Base-by-base conservation (phyloP, 1,284 basidiomycete species). In the Ustilago xerochloae region DNA sequence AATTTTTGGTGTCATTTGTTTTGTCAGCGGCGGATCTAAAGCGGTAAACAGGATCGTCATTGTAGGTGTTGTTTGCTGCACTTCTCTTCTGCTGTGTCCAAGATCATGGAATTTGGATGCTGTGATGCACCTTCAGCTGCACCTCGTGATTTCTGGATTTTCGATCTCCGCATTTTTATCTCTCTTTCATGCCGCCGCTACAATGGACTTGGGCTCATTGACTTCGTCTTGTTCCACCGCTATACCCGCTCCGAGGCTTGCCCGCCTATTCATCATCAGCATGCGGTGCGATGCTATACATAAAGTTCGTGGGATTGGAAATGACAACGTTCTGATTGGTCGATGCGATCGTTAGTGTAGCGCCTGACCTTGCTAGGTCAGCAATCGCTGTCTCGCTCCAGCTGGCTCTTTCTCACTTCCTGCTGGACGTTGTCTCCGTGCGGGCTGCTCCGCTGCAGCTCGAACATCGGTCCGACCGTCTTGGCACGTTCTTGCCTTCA, bases 321-420 rank as follows among this genome's bases (percentile, higher is more conserved):
- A 68, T 68, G 55, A 47, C 54, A n/a, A 22, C 50, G 12, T 43
- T 54, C 51, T 68, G 65, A 68, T 68, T 68, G 59, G 65, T 55
- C 33, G 30, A n/a, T 28, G 5, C 15, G 16, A 13, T 20, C 24
- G 2, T 18, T n/a, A n/a, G 7, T 26, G n/a, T 20, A 20, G 6
- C 48, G 5, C 4, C 2, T n/a, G 5, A 22, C 22, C 18, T 29
- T 41, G 35, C 22, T 46, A 24, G 30, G 29, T 41, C 15, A 20
- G 38, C 15, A 16, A 39, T 39, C n/a, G 20, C n/a, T 39, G n/a
- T 6, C 3, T 39, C 12, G 10, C n/a, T 39, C n/a, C 38, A 20
- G 38, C 15, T 20, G 20, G n/a, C n/a, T 18, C n/a, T 39, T 20
- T 6, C 3, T 39, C 12, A 6, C n/a, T 39, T 16, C 38, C 6